Conservation (phyloP, 2,329 filamentous ascomycete genomes). For the Aureobasidium pullulans region DNA sequence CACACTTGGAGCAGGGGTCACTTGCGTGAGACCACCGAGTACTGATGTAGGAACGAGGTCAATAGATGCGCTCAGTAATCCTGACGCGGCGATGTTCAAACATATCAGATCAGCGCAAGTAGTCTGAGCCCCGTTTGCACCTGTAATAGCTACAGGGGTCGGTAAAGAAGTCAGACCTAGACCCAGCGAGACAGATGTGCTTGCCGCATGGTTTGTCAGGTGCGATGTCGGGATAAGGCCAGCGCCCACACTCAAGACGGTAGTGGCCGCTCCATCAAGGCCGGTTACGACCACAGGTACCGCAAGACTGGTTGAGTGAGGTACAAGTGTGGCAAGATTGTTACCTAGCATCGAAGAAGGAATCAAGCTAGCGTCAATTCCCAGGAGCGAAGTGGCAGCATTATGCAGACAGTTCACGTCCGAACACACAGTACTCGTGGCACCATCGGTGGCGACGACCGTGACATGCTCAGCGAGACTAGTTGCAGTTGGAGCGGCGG, state of each 20-base stretch:
- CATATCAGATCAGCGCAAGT: background rate
- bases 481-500: background rate
- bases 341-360: background rate
- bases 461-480: background rate
- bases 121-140: background rate
- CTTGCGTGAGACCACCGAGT: background rate
- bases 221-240: background rate
- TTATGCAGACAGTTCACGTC: background rate
- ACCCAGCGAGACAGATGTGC: background rate
- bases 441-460: background rate
- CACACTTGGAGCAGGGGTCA: background rate
- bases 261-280: background rate
- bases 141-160: background rate
- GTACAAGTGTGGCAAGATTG: background rate
- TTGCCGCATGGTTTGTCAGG: background rate
- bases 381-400: background rate
- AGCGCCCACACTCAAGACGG: background rate
- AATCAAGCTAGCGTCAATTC: background rate
- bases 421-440: background rate
- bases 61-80: background rate
- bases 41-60: background rate
- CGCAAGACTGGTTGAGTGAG: background rate
- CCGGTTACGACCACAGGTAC: background rate
- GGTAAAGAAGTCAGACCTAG: background rate
- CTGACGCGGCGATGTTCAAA: background rate